Base-by-base conservation (phyloP, 1,139 yeast genomes). In the Yamadazyma dendronema region DNA sequence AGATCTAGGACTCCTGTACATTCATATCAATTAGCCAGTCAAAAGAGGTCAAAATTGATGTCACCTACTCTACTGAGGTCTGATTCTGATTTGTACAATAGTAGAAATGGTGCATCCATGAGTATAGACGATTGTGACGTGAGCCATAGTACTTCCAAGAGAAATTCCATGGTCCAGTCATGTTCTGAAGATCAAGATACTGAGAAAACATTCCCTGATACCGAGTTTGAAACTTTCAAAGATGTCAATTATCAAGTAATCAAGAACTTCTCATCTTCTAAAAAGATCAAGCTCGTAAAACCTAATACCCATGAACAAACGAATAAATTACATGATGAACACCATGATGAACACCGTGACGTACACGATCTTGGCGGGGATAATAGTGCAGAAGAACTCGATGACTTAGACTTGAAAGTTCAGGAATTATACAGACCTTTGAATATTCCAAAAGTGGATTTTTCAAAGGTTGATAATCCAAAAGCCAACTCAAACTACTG, bases 151-250 rank as follows among this genome's bases (percentile, higher is more conserved):
- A 45, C 49, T 9, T 48, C 49, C n/a, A 38, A 35, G 27, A 33
- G 39, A 21, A 43, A 37, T 29, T 40, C 46, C 5, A 31, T 27
- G 19, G 24, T 17, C 9, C 33, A 32, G 15, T 25, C 17, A 17
- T 17, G 28, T 5, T 17, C 28, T 2, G 36, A 35, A 15, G 37
- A 37, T 12, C 34, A 34, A 23, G 44, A 41, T 31, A 30, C 30
- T 7, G 46, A 38, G 21, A 41, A 35, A 23, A 37, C 46, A 6
- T 37, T n/a, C 22, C 37, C 35, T 6, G 40, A 41, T 17, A 37
- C 43, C 9, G 49, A 46, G 11, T 46, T 48, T 37, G 52, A 47
- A 30, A 48, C 50, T n/a, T 31, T 47, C 30, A 48, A 42, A 33
- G 50, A 47, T 33, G 48, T 43, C 15, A 44, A 45, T 27, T 40